phyloP scores from a whole-genome alignment of 306 rosid genomes.

The Carpinus viminea region DNA sequence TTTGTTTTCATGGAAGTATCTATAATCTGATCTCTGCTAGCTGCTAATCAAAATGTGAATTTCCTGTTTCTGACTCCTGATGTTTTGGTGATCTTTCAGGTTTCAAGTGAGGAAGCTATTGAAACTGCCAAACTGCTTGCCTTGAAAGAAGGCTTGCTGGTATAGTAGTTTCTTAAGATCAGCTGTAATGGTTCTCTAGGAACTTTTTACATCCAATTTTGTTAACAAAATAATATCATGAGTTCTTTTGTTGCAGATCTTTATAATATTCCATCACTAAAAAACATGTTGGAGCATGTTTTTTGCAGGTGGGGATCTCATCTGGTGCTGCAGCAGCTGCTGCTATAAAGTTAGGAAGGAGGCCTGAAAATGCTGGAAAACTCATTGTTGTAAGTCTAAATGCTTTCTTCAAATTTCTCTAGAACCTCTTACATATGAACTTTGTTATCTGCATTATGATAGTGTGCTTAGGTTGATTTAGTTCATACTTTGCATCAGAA shows the following conservation, averaged over 20 bases:
- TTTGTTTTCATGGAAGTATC: background rate
- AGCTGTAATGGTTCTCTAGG: background rate
- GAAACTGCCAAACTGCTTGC: slow-evolving; percentile 72
- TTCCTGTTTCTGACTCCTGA: background rate
- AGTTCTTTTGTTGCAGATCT: background rate
- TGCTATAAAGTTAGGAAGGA: slow-evolving; percentile 64
- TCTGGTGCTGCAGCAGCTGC: slow-evolving; percentile 88
- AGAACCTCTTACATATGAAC: background rate
- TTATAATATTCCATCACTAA: background rate
- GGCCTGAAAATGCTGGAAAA: slow-evolving; percentile 73
- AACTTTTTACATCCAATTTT: background rate
- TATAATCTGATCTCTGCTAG: background rate
- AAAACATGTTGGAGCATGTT: background rate
- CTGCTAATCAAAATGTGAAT: background rate
- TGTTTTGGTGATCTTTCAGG: slow-evolving; percentile 36
- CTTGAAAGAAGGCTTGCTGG: slow-evolving; percentile 83
- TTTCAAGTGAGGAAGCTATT: slow-evolving; percentile 68
- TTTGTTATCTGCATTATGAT: background rate
- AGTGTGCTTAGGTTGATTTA: background rate
- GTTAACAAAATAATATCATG: background rate
- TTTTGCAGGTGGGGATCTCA: slow-evolving; percentile 74
- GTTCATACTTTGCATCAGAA: background rate
- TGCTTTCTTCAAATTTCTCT: slow-evolving; percentile 15
- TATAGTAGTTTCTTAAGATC: slow-evolving; percentile 19
- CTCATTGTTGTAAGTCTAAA: slow-evolving; percentile 59